Base-by-base conservation (phyloP, 2,329 filamentous ascomycete genomes). In the Byssochlamys sp. region DNA sequence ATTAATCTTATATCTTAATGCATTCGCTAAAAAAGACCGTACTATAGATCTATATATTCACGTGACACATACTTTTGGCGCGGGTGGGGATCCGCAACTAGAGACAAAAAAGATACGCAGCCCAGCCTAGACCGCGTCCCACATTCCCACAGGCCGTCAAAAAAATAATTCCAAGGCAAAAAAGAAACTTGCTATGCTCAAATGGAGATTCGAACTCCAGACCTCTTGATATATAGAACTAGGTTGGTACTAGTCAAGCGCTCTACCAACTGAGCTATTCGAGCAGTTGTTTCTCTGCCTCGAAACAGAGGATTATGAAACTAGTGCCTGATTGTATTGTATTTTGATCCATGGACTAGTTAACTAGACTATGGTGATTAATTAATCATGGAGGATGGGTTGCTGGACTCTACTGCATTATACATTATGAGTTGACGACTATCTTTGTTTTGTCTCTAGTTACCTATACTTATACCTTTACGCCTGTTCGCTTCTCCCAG, bases 261-360 rank as follows among this genome's bases (percentile, higher is more conserved):
- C 52, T 54, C 52, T 54, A 54, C 52, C 52, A 54, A 54, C 52
- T 54, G 52, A 54, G 52, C 52, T 54, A 54, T 54, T 54, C 52
- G 52, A 54, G 52, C 52, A 39, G 35, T 4, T 39, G 35, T 39
- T 19, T 2, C 14, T 14, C 1, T 3, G 35, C 12, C 10, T 4
- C 14, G 14, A 11, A 2, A 14, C 2, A 4, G 35, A 6, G 12
- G 5, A 1, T 39, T 39, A 39, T 39, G 35, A n/a, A 39, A 11
- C 35, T 14, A n/a, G n/a, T 14, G 12, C 14, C 19, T 14, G 4
- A 4, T 39, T 39, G 35, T 4, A 14, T 19, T 39, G 3, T 35
- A n/a, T n/a, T n/a, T 39, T 10, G 19, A 31, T 31, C 2, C 10
- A 31, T 31, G 29, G 29, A 31, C 19, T 19, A 19, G 2, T 2